phyloP scores from a whole-genome alignment of 2,329 filamentous ascomycete genomes.

The Calonectria henricotiae region DNA sequence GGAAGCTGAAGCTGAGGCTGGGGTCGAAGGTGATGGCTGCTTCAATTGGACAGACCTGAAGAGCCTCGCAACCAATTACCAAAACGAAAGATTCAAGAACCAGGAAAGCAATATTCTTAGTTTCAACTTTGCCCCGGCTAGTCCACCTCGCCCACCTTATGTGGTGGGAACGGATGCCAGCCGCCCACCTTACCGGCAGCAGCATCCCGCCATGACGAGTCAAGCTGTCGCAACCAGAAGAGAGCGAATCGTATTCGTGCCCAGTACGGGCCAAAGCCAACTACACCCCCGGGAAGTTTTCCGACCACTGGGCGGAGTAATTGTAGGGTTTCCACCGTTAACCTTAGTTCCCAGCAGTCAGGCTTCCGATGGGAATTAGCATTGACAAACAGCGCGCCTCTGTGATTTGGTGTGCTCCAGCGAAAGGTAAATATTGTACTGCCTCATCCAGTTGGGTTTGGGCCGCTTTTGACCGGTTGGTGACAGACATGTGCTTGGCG shows the following conservation, averaged over 20 bases:
- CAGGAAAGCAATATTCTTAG: constrained; percentile 18
- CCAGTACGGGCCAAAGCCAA: constrained; percentile 17
- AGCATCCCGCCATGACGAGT: constrained; percentile 35
- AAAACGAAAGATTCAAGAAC: constrained; percentile 2
- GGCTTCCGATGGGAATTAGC: constrained; percentile 35
- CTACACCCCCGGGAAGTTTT: constrained; percentile 13
- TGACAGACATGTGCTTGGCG: constrained; percentile 14
- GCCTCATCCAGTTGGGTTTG: not conserved
- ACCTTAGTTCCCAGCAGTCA: constrained; percentile 22
- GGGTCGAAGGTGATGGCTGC: constrained; percentile 24
- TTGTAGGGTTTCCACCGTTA: constrained; percentile 15
- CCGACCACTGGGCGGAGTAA: constrained; percentile 4
- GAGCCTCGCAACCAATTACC: constrained; percentile 24
- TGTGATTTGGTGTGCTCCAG: constrained; percentile 7
- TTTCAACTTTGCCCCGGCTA: constrained; percentile 12
- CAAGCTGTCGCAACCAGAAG: constrained; percentile 28
- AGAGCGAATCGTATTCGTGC: constrained; percentile 12
- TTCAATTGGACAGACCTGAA: constrained; percentile 29
- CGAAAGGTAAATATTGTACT: not conserved
- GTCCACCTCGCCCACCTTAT: not conserved
- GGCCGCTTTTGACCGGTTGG: constrained; percentile 27
- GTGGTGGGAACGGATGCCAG: constrained; percentile 24
- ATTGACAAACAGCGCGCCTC: constrained; percentile 25
- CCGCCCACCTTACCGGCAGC: constrained; percentile 6
- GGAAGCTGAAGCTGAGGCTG: constrained; percentile 33